Evolutionary conservation across 306 rosid species (phyloP).

Genomic region (Ammopiptanthus mongolicus): DNA sequence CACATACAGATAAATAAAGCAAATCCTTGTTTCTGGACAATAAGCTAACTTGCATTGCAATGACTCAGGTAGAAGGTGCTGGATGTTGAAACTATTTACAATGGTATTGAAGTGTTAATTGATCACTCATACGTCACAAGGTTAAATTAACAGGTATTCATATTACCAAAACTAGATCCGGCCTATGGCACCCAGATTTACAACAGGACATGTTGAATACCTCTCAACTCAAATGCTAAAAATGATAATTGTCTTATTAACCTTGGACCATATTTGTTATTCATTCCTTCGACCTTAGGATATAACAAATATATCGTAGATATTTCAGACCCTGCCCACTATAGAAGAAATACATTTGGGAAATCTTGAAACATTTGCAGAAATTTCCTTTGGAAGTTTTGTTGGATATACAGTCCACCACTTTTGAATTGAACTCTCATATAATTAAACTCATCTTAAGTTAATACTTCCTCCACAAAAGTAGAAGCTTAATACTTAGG

Average conservation of each 20-base stretch:
- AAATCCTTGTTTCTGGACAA: slow-evolving; percentile 4
- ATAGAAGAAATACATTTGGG: background rate
- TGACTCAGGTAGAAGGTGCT: background rate
- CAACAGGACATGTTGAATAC: background rate
- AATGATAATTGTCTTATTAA: background rate
- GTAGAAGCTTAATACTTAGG: background rate
- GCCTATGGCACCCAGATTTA: background rate
- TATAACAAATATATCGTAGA: background rate
- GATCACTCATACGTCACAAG: background rate
- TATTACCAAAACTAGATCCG: background rate
- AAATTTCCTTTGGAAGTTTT: slow-evolving; percentile 7
- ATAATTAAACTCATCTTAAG: background rate
- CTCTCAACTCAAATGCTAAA: background rate
- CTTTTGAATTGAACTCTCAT: background rate
- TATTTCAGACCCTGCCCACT: background rate
- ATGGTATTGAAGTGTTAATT: background rate
- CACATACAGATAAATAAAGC: background rate
- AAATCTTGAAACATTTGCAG: background rate
- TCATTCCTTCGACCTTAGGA: slow-evolving; percentile 7
- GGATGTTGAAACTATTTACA: background rate
- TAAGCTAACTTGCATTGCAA: slow-evolving; percentile 4
- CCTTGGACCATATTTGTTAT: background rate
- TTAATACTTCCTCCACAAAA: slow-evolving; percentile 18
- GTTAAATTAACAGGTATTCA: background rate
- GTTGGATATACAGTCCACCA: slow-evolving; percentile 8